A percentile compares a stretch with the other conserved stretches of the same genome.
Evolutionary conservation across 768 basidiomycete species (phyloP).

Genomic region (Phylloporus sp.): DNA sequence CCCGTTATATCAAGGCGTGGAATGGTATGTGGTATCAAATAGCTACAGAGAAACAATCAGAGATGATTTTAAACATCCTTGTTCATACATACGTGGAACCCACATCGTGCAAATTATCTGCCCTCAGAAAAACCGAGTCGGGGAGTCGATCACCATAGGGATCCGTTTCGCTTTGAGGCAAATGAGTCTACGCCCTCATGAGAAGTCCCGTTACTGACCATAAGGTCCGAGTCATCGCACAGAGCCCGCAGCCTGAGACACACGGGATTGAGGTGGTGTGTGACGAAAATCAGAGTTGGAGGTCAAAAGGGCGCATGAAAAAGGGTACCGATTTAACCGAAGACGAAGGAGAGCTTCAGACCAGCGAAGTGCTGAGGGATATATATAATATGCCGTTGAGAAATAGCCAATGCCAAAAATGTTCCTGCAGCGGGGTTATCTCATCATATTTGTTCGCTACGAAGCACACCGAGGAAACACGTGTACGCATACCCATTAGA

Average conservation of each 20-base stretch:
- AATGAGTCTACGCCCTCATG: neutral
- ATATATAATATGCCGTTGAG: slow-evolving; percentile 18
- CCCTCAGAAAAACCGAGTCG: neutral
- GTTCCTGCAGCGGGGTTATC: slow-evolving; percentile 10
- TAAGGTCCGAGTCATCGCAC: slow-evolving; percentile 10
- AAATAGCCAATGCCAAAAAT: slow-evolving; percentile 8
- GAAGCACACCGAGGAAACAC: slow-evolving; percentile 12
- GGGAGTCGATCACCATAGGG: slow-evolving; percentile 4
- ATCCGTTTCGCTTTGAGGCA: slow-evolving; percentile 1
- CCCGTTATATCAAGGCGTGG: neutral
- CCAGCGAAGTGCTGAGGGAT: slow-evolving; percentile 6
- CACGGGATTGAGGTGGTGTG: neutral
- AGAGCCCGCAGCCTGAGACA: neutral
- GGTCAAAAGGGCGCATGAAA: slow-evolving; percentile 16
- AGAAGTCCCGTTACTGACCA: slow-evolving; percentile 4
- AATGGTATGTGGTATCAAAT: neutral
- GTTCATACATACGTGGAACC: slow-evolving; percentile 8
- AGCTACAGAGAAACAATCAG: neutral
- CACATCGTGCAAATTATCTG: neutral
- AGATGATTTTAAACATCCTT: neutral
- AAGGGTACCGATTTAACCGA: slow-evolving; percentile 1
- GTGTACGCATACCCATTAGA: slow-evolving; percentile 19
- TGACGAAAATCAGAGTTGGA: slow-evolving; percentile 2
- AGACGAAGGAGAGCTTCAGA: slow-evolving; percentile 1
- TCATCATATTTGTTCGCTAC: slow-evolving; percentile 9